Conservation (phyloP, 306 rosid species). For the Castanea mollissima region DNA sequence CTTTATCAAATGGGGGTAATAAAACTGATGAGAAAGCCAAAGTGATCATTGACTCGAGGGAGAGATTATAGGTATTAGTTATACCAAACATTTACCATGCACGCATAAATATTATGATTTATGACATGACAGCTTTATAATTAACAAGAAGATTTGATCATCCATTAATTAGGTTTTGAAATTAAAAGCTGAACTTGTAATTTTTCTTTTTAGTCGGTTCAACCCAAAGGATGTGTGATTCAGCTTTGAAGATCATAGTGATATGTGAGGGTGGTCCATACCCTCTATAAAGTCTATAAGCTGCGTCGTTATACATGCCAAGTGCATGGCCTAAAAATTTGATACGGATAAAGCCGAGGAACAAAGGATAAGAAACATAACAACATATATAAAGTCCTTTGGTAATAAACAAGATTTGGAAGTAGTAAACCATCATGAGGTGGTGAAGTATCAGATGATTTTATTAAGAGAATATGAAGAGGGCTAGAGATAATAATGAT, state of each 20-base stretch:
- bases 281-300: neutral
- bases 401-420: neutral
- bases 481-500: constrained; percentile 30
- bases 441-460: neutral
- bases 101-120: neutral
- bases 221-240: neutral
- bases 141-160: neutral
- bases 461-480: neutral
- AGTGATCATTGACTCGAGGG: neutral
- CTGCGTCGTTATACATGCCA: neutral
- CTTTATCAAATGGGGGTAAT: neutral
- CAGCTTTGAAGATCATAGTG: neutral
- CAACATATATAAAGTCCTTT: neutral
- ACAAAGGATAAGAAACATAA: neutral
- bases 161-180: neutral
- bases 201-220: neutral
- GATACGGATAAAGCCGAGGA: neutral
- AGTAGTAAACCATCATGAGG: neutral
- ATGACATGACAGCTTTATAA: neutral
- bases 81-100: neutral
- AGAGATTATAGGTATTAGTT: neutral
- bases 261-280: neutral
- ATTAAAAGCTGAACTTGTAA: neutral
- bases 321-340: neutral
- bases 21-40: neutral